Percentiles rank a stretch among this genome's conserved stretches.
Evolutionary conservation across 192 early-diverging fungal genomes (phyloP).

Genomic region (Phlyctochytrium arcticum): DNA sequence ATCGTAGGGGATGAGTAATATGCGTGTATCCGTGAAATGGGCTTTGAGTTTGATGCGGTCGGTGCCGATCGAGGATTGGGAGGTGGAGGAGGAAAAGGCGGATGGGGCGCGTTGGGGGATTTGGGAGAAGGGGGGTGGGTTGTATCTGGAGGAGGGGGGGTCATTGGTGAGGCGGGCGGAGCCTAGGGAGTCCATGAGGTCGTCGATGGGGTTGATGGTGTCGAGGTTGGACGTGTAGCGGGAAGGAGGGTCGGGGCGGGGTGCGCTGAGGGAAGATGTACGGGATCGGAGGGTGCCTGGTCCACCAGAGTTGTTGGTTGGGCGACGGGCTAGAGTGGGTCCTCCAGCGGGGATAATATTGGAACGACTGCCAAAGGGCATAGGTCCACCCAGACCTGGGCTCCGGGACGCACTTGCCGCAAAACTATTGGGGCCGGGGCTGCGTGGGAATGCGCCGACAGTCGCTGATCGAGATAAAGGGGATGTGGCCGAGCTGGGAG

Average conservation of each 20-base stretch:
- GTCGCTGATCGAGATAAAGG: background rate
- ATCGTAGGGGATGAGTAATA: constrained; percentile 51
- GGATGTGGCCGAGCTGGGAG: background rate
- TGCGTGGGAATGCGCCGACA: background rate
- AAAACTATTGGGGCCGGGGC: background rate
- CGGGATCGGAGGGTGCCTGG: background rate
- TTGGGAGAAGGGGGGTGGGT: no score
- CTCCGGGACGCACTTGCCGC: no score
- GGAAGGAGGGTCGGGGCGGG: background rate
- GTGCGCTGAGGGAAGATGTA: background rate
- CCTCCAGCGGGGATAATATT: no score
- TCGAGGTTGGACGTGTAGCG: background rate
- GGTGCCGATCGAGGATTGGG: no score
- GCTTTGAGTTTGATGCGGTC: constrained; percentile 64
- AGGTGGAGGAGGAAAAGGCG: no score
- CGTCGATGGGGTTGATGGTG: constrained; percentile 14
- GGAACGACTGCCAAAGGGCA: no score
- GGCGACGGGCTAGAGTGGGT: no score
- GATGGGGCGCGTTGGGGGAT: no score
- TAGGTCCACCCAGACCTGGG: no score
- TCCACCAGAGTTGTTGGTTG: no score
- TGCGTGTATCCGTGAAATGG: constrained; percentile 63
- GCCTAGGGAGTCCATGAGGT: constrained; percentile 7
- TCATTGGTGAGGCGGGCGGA: background rate
- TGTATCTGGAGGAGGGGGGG: background rate